Evolutionary conservation across 192 early-diverging fungal genomes (phyloP).

Genomic region (Backusella westeae): DNA sequence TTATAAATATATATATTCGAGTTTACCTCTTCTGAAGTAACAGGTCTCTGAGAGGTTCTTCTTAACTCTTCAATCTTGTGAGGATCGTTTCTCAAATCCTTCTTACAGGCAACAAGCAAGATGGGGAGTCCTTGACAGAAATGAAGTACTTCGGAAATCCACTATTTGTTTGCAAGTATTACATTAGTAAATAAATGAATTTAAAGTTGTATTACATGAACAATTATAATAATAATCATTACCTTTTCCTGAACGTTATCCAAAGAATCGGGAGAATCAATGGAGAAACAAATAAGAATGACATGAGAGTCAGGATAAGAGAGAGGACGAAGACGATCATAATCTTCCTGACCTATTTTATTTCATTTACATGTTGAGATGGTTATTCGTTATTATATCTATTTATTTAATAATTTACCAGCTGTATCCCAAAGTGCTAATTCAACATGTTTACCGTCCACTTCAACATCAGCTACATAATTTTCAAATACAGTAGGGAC

Average conservation of each 20-base stretch:
- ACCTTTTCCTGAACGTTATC: slow-evolving; percentile 76
- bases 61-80: slow-evolving; percentile 70
- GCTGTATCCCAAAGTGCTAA: slow-evolving; percentile 97
- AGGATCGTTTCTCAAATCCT: slow-evolving; percentile 82
- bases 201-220: slow-evolving; percentile 1
- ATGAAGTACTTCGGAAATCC: slow-evolving; percentile 88
- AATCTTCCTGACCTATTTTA: slow-evolving; percentile 85
- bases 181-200: neutral
- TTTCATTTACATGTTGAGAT: neutral
- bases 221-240: neutral
- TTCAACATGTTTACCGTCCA: slow-evolving; percentile 84
- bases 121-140: slow-evolving; percentile 84
- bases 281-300: slow-evolving; percentile 89
- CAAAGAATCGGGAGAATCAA: slow-evolving; percentile 78
- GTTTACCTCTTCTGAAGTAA: slow-evolving; percentile 65
- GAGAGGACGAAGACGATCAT: slow-evolving; percentile 88
- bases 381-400: neutral
- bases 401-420: slow-evolving; percentile 13
- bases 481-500: slow-evolving; percentile 95
- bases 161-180: slow-evolving; percentile 42
- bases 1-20: neutral
- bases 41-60: slow-evolving; percentile 71
- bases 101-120: slow-evolving; percentile 84
- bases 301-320: slow-evolving; percentile 92
- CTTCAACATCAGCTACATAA: slow-evolving; percentile 84